These are phyloP conservation scores for Aspergillus sp. DNA, from an alignment of 2,329 filamentous ascomycete genomes.

Conservation along the genomic window DNA sequence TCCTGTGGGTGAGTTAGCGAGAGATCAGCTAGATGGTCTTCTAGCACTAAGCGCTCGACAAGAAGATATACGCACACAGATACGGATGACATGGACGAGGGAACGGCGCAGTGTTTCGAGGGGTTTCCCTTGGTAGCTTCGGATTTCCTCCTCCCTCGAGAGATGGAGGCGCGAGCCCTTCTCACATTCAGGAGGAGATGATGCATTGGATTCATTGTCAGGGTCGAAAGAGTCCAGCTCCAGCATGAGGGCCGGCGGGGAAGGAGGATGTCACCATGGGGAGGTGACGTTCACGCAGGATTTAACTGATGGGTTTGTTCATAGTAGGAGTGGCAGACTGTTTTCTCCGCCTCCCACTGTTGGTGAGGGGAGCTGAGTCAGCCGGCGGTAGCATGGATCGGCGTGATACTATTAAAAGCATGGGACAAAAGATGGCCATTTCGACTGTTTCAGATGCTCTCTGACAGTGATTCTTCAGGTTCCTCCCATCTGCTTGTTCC, in stretches of 20 bases:
- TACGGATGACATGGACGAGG: constrained; percentile 20
- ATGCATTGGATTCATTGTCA: constrained; percentile 34
- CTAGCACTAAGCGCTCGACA: background rate
- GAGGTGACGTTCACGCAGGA: background rate
- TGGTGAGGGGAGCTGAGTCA: constrained; percentile 10
- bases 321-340: background rate
- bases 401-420: background rate
- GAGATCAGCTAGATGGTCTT: background rate
- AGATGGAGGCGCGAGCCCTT: constrained; percentile 29
- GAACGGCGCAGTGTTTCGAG: constrained; percentile 19
- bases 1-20: constrained; percentile 16
- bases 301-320: background rate
- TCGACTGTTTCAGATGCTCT: background rate
- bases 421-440: background rate
- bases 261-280: constrained; percentile 5
- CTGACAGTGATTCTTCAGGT: no score
- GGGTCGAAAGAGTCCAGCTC: constrained; percentile 24
- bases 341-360: constrained; percentile 2
- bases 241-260: constrained; percentile 12
- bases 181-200: constrained; percentile 31
- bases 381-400: background rate
- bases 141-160: constrained; percentile 26
- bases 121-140: constrained; percentile 23
- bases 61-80: constrained; percentile 20
- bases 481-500: no score